These are phyloP conservation scores for Lachancea waltii DNA, from an alignment of 805 yeast genomes.

Conservation along the genomic window DNA sequence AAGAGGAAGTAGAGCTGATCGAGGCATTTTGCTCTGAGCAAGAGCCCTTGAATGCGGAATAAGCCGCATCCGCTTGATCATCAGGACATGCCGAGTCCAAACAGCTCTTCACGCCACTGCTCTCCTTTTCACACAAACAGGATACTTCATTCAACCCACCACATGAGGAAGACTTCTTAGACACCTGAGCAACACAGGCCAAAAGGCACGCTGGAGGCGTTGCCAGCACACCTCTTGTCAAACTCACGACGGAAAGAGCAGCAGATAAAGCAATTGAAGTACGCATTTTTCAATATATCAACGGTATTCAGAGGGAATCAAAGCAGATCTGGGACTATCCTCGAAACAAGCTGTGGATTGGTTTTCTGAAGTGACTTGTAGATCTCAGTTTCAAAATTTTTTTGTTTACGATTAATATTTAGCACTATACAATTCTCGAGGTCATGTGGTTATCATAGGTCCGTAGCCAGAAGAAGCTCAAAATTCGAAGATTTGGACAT, in stretches of 20 bases:
- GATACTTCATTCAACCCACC: slow-evolving; percentile 52
- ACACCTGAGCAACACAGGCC: slow-evolving; percentile 77
- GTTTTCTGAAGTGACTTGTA: no score
- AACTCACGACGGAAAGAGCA: slow-evolving; percentile 23
- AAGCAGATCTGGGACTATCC: no score
- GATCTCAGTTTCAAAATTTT: no score
- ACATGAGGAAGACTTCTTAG: slow-evolving; percentile 48
- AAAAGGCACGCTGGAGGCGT: slow-evolving; percentile 89
- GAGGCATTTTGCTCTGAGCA: slow-evolving; percentile 45
- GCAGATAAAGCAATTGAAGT: slow-evolving; percentile 24
- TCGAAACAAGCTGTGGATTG: no score
- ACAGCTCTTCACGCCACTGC: slow-evolving; percentile 51
- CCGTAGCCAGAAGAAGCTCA: no score
- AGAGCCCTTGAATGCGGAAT: slow-evolving; percentile 45
- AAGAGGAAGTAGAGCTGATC: slow-evolving; percentile 25
- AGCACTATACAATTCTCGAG: no score
- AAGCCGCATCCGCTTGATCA: slow-evolving; percentile 53
- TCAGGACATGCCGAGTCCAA: slow-evolving; percentile 63
- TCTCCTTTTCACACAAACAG: slow-evolving; percentile 62
- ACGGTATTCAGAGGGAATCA: no score
- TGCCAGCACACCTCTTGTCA: slow-evolving; percentile 41
- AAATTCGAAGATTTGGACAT: no score
- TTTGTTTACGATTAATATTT: no score
- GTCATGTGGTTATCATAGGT: no score
- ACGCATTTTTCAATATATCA: slow-evolving; percentile 24